A percentile compares a stretch with the other conserved stretches of the same genome.
phyloP scores from a whole-genome alignment of 2,329 filamentous ascomycete species.

The Thyridium curvatum region DNA sequence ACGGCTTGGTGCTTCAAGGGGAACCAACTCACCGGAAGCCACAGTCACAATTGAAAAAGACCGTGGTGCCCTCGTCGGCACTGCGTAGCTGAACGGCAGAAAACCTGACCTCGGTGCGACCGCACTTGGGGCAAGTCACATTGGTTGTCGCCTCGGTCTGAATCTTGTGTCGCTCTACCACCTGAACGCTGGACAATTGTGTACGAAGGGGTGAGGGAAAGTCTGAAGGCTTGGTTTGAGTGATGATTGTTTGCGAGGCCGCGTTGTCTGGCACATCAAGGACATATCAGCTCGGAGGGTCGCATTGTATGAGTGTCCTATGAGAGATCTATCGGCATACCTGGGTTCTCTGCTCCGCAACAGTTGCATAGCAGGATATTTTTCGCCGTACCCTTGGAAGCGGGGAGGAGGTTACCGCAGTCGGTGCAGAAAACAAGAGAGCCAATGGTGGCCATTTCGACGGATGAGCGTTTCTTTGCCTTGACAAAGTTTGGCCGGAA shows the following conservation, averaged over 20 bases:
- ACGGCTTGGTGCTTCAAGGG: background rate
- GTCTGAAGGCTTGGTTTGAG: conserved; percentile 78
- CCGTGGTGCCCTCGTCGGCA: conserved; percentile 90
- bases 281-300: background rate
- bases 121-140: conserved; percentile 75
- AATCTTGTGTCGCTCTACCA: conserved; percentile 69
- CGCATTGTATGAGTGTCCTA: background rate
- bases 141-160: conserved; percentile 64
- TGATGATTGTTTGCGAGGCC: conserved; percentile 69
- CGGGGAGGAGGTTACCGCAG: conserved; percentile 84
- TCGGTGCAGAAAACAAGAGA: conserved; percentile 89
- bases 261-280: conserved; percentile 53
- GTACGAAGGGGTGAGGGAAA: conserved; percentile 87
- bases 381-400: conserved; percentile 69
- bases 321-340: conserved; percentile 39
- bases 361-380: conserved; percentile 76
- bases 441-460: conserved; percentile 91
- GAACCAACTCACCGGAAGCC: conserved; percentile 63
- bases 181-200: conserved; percentile 82
- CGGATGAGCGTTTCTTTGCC: no score
- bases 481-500: no score
- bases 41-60: conserved; percentile 86
- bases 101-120: conserved; percentile 74
- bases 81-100: conserved; percentile 80
- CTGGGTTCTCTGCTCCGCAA: conserved; percentile 80